A percentile compares a stretch with the other conserved stretches of the same genome.
Conservation (phyloP, 2,329 filamentous ascomycete genomes). For the Malbranchea cinnamomea region DNA sequence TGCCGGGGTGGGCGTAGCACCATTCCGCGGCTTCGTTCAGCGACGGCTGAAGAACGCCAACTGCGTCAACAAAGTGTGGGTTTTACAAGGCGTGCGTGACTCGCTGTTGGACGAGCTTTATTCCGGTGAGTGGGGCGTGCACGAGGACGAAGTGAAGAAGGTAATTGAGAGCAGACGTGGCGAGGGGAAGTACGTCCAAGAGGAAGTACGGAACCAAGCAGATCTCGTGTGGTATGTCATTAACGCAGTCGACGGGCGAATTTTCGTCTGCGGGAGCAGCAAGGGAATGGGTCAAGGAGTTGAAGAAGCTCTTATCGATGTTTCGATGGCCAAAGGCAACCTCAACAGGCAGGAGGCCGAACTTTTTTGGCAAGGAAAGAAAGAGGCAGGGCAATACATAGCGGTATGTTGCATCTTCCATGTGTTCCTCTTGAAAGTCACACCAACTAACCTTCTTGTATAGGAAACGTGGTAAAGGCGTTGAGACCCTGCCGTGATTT, state of each 20-base stretch:
- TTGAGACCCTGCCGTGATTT: too few relatives aligned
- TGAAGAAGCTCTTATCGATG: slow-evolving; percentile 70
- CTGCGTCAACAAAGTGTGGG: slow-evolving; percentile 96
- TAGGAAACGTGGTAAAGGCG: slow-evolving; percentile 26
- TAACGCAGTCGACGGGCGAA: slow-evolving; percentile 85
- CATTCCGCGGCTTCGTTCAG: slow-evolving; percentile 95
- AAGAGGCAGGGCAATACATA: slow-evolving; percentile 87
- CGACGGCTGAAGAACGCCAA: slow-evolving; percentile 85
- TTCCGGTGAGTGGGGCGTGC: slow-evolving; percentile 86
- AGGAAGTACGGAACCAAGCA: slow-evolving; percentile 79
- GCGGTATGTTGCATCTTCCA: slow-evolving; percentile 39
- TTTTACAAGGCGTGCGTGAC: slow-evolving; percentile 87
- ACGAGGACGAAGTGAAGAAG: slow-evolving; percentile 73
- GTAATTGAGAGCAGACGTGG: slow-evolving; percentile 63
- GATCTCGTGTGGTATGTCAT: slow-evolving; percentile 98
- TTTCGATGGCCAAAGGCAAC: slow-evolving; percentile 85
- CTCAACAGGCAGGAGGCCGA: slow-evolving; percentile 66
- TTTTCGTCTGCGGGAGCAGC: slow-evolving; percentile 91
- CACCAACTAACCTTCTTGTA: slow-evolving; percentile 3
- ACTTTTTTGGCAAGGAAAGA: slow-evolving; percentile 85
- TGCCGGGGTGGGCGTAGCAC: slow-evolving; percentile 89
- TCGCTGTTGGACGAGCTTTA: slow-evolving; percentile 91
- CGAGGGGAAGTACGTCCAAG: slow-evolving; percentile 84
- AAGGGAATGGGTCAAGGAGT: slow-evolving; percentile 98
- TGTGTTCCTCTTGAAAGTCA: too few relatives aligned